phyloP scores from a whole-genome alignment of 495 filamentous ascomycete species.

The Tirmania nivea region DNA sequence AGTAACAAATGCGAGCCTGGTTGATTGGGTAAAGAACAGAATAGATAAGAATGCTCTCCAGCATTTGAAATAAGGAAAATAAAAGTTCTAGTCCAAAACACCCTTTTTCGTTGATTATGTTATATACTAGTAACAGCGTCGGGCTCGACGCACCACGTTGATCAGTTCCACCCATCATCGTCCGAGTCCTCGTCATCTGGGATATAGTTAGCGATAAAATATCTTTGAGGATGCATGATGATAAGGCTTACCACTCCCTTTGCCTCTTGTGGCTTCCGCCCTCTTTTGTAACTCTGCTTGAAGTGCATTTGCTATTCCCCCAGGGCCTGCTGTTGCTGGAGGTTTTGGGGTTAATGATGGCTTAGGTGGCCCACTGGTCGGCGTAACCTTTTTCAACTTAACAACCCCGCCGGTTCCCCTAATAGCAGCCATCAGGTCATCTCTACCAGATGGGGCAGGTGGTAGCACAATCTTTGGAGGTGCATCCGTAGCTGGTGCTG shows the following conservation, averaged over 20 bases:
- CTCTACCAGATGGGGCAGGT: slow-evolving; percentile 24
- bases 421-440: slow-evolving; percentile 63
- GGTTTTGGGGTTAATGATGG: neutral
- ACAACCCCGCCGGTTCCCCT: slow-evolving; percentile 50
- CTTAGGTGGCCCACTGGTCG: neutral
- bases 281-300: slow-evolving; percentile 53
- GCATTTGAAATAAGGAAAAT: too few relatives aligned
- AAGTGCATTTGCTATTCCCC: slow-evolving; percentile 50
- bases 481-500: slow-evolving; percentile 35
- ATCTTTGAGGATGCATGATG: neutral
- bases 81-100: too few relatives aligned
- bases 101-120: too few relatives aligned
- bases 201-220: slow-evolving; percentile 9
- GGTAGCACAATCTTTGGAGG: slow-evolving; percentile 30
- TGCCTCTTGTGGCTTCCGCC: slow-evolving; percentile 54
- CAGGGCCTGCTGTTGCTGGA: slow-evolving; percentile 29
- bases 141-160: neutral
- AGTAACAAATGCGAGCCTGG: too few relatives aligned
- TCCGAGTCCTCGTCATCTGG: slow-evolving; percentile 59
- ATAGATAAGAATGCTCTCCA: too few relatives aligned
- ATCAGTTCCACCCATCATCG: slow-evolving; percentile 47
- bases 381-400: slow-evolving; percentile 51
- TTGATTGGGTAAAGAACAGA: too few relatives aligned
- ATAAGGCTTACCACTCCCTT: slow-evolving; percentile 59
- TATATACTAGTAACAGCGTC: too few relatives aligned